Base-by-base conservation (phyloP, 2,329 filamentous ascomycete genomes). In the Penicillium capsulatum region DNA sequence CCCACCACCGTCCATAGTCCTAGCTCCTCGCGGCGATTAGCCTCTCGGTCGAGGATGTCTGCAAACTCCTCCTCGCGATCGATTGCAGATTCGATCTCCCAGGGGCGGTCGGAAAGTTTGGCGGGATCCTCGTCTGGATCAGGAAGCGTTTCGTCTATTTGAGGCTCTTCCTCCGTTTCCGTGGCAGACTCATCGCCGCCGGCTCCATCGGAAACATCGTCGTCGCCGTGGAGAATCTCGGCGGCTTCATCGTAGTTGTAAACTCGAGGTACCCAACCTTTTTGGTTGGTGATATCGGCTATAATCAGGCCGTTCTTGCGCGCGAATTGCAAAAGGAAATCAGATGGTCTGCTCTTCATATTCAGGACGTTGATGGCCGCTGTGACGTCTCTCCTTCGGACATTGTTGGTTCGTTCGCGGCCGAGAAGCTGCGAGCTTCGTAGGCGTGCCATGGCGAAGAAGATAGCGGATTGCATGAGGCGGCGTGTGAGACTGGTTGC, bases 401-500 rank as follows among this genome's bases (percentile, higher is more conserved):
- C 63, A 1, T 62, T 43, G 6, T 58, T 63, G 6, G 50, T 50
- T 24, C 57, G 61, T 2, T 43, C 49, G 45, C 59, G 51, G 20
- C 53, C 58, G 38, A 42, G 54, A 54, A 42, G 54, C 26, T 60
- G 60, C 51, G 59, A 65, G 26, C 80, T 71, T 36, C 80, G 74
- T 16, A 88, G 65, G 29, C 87, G 75, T 2, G 84, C 83, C 59
- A 78, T 75, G n/a, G 83, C 78, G 42, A 87, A 77, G 53, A 83
- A 84, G 0, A 92, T 66, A 0, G 79, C 71, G 0, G 84, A 78
- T 32, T 85, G 78, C 2, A 92, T 70, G 1, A 95, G 65, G 9
- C 85, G 75, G 42, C 77, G 79, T 0, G 85, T 90, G 10, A 92
- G 50, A 37, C 77, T 84, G 1, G 84, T 60, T 0, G 76, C 71